These are phyloP conservation scores for Lyophyllum shimeji DNA, from an alignment of 768 basidiomycete genomes.

Conservation along the genomic window DNA sequence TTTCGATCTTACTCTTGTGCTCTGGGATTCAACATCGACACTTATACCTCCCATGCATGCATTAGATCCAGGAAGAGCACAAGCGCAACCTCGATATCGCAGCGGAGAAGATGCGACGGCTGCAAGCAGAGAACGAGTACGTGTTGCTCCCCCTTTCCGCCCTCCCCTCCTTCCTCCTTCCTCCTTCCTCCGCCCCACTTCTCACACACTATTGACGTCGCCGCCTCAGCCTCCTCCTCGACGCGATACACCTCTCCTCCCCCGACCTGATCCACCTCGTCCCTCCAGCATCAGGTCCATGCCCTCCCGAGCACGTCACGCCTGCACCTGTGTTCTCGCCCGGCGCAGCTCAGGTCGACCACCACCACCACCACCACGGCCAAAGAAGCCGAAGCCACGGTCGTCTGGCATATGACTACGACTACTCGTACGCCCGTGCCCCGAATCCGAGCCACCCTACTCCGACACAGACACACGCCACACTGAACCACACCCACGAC, in stretches of 20 bases:
- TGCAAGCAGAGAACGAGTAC: conserved; percentile 55
- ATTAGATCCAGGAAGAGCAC: conserved; percentile 39
- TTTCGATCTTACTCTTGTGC: too few species aligned
- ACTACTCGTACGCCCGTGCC: too few species aligned
- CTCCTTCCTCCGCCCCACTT: too few species aligned
- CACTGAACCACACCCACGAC: neutral
- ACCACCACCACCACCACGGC: too few species aligned
- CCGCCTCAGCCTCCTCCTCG: conserved; percentile 33
- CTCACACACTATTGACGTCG: neutral
- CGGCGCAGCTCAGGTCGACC: too few species aligned
- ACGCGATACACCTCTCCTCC: conserved; percentile 27
- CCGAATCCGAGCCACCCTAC: too few species aligned
- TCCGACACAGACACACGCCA: neutral
- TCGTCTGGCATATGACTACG: too few species aligned
- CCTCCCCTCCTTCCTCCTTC: neutral
- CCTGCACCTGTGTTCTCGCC: too few species aligned
- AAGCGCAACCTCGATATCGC: conserved; percentile 39
- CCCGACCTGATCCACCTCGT: conserved; percentile 15
- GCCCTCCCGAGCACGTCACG: too few species aligned
- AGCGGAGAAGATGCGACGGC: conserved; percentile 38
- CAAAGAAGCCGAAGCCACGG: too few species aligned
- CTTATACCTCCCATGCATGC: too few species aligned
- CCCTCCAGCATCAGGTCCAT: neutral
- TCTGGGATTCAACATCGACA: too few species aligned
- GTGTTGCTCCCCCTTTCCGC: neutral